Percentiles rank a stretch among this genome's conserved stretches.
These are phyloP conservation scores for Jaltomata sinuosa DNA, from an alignment of 257 asterid species.

Conservation along the genomic window DNA sequence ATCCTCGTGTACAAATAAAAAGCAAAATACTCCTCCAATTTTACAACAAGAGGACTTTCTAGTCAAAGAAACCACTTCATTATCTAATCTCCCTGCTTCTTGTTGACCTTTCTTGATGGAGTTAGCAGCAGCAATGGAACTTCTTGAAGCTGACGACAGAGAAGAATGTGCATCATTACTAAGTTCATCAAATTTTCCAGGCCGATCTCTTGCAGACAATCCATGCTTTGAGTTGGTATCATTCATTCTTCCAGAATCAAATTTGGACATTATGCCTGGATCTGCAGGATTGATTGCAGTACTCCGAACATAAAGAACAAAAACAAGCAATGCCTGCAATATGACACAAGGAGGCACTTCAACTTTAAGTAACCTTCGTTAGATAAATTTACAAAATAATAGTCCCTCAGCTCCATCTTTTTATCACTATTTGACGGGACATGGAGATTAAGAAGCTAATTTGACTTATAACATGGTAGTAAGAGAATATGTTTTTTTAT, in stretches of 20 bases:
- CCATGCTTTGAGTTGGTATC: slow-evolving; percentile 38
- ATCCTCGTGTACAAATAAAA: slow-evolving; percentile 72
- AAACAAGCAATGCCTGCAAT: slow-evolving; percentile 80
- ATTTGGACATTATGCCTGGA: slow-evolving; percentile 88
- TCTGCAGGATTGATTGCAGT: slow-evolving; percentile 99
- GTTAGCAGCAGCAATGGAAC: slow-evolving; percentile 60
- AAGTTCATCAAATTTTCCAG: slow-evolving; percentile 56
- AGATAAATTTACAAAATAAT: background rate
- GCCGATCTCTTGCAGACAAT: slow-evolving; percentile 30
- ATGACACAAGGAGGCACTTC: slow-evolving; percentile 1
- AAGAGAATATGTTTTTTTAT: background rate
- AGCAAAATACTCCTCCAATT: slow-evolving; percentile 64
- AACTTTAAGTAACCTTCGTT: background rate
- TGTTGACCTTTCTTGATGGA: slow-evolving; percentile 58
- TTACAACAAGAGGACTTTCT: slow-evolving; percentile 38
- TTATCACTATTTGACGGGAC: background rate
- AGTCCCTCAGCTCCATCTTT: background rate
- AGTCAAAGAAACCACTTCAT: slow-evolving; percentile 33
- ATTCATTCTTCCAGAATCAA: slow-evolving; percentile 41
- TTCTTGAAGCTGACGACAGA: slow-evolving; percentile 60
- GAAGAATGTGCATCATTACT: slow-evolving; percentile 64
- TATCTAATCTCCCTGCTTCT: slow-evolving; percentile 48
- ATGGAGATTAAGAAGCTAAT: background rate
- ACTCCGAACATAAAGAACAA: slow-evolving; percentile 78
- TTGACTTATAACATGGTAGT: background rate